These are phyloP conservation scores for Abelmoschus esculentus DNA, from an alignment of 345 rosid genomes.

Conservation along the genomic window DNA sequence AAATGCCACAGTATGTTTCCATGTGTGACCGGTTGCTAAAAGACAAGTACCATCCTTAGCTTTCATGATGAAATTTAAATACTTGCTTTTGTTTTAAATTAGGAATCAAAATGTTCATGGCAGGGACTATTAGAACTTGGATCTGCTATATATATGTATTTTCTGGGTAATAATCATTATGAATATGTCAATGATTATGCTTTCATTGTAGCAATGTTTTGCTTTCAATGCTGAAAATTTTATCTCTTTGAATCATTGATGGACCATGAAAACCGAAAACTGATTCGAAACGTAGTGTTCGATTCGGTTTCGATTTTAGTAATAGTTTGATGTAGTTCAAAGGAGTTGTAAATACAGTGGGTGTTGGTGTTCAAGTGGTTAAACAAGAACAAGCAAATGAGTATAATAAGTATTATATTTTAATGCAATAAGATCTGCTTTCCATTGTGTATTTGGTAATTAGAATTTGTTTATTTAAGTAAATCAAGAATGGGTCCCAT, in stretches of 20 bases:
- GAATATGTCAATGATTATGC: no score
- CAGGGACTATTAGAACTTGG: background rate
- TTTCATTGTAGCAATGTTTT: no score
- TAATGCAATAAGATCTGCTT: background rate
- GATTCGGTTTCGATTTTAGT: background rate
- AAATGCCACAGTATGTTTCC: conserved; percentile 57
- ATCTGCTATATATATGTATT: background rate
- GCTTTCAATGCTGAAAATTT: no score
- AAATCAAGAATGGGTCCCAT: background rate
- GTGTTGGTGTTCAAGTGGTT: no score
- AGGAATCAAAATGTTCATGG: background rate
- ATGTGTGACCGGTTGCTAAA: conserved; percentile 13
- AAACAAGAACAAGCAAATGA: background rate
- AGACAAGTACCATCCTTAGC: background rate
- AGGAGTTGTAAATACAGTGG: background rate
- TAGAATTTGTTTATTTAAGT: background rate
- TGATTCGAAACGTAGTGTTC: no score
- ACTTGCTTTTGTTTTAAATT: background rate
- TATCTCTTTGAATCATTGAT: no score
- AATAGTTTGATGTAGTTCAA: background rate
- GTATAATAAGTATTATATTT: background rate
- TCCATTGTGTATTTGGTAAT: background rate
- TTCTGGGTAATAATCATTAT: background rate
- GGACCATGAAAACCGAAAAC: no score
- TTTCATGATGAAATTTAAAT: background rate